Conservation (phyloP, 352 stramenopile genomes). For the Aphanomyces cochlioides region DNA sequence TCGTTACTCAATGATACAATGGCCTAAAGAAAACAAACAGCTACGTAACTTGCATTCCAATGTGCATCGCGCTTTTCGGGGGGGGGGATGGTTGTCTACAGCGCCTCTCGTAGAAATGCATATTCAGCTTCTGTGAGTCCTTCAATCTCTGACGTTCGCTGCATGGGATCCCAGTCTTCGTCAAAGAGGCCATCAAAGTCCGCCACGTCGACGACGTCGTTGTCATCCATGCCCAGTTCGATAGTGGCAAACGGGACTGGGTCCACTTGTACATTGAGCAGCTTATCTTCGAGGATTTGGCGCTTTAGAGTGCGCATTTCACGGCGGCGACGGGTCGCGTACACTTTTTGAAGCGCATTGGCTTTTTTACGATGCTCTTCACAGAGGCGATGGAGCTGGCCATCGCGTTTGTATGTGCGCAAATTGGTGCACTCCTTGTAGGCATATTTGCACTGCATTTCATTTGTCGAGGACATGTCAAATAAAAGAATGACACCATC, state of each 20-base stretch:
- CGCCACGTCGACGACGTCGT: not conserved
- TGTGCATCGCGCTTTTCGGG: too few relatives aligned
- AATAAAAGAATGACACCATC: too few relatives aligned
- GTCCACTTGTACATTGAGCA: not conserved
- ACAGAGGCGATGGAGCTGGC: slow-evolving; percentile 28
- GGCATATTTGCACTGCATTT: slow-evolving; percentile 22
- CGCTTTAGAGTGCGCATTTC: not conserved
- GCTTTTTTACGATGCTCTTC: slow-evolving; percentile 30
- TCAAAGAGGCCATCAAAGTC: too few relatives aligned
- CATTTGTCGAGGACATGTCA: not conserved
- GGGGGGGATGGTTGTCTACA: too few relatives aligned
- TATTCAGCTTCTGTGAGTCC: too few relatives aligned
- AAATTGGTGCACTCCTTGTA: slow-evolving; percentile 30
- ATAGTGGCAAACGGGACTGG: not conserved
- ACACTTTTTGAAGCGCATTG: slow-evolving; percentile 26
- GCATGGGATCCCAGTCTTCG: too few relatives aligned
- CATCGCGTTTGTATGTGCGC: slow-evolving; percentile 25
- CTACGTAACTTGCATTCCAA: too few relatives aligned
- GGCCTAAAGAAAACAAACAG: too few relatives aligned
- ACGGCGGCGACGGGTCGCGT: slow-evolving; percentile 8
- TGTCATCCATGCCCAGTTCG: not conserved
- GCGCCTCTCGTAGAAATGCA: too few relatives aligned
- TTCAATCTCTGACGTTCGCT: too few relatives aligned
- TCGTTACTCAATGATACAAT: too few relatives aligned
- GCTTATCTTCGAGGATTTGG: not conserved